Base-by-base conservation (phyloP, 1,139 yeast species). In the Kodamaea fungicola region DNA sequence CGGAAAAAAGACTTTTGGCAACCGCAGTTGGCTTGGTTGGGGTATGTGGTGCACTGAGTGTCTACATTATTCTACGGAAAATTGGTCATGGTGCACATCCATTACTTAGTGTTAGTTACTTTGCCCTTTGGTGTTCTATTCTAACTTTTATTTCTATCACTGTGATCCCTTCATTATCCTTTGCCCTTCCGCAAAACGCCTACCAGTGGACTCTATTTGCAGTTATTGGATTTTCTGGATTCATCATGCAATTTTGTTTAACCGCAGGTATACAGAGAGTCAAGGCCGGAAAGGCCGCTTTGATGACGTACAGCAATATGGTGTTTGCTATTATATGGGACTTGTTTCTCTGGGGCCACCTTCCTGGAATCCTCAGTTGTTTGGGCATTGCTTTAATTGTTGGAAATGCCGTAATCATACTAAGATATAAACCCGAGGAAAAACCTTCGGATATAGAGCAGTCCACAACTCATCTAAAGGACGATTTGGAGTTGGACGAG, bases 251-350 rank as follows among this genome's bases (percentile, higher is more conserved):
- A 57, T 80, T 80, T 49, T 65, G 83, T 23, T 61, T 86, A 39
- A 86, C 97, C 0, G 80, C 88, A 3, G 97, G 96, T 1, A 74
- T 89, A 36, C 96, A 87, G 57, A 66, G 88, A 41, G 96, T 86
- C 44, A 71, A 73, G 42, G 95, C 96, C 1, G 80, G 89, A 2
- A 73, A 87, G 41, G 89, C 90, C 0, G 72, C 92, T 4, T 71
- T 85, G 43, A 82, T 86, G 74, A 65, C 77, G 5, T 89, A 89
- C 57, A 72, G 88, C 2, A 87, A 82, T 51, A 73, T 89, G 71
- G 62, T 88, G 1, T 87, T 83, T 62, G 92, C 96, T 0, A 63
- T 87, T n/a, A 46, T 83, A 26, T 82, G 90, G 79, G 96, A 89
- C 53, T 64, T 79, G 28, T 40, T 78, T 1, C 65, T 88, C 29